Base-by-base conservation (phyloP, 345 rosid genomes). In the Aquilaria sinensis region DNA sequence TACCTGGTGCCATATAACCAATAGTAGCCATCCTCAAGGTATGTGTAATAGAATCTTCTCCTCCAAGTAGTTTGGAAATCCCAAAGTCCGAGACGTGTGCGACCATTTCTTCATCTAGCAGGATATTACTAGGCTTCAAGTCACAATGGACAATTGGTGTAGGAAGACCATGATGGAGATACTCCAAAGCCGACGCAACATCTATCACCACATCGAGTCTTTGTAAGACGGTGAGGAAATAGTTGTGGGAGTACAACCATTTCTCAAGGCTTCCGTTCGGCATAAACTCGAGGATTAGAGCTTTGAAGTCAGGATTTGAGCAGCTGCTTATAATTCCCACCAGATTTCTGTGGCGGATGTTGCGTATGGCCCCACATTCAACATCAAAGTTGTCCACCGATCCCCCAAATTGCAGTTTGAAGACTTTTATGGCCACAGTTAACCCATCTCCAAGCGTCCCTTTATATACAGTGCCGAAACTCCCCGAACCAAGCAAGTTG, bases 1-100 rank as follows among this genome's bases (percentile, higher is more conserved):
- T 32, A 62, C 66, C 62, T 57, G 62, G 54, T 47, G 47, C 68
- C 61, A 65, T 65, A 33, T 63, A 63, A 5, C 67, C 67, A 45
- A 63, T 56, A 31, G 68, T 65, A 13, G 56, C 68, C 8, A 65
- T 50, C 31, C 52, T 64, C 15, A 33, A 4, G 31, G 57, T 66
- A 9, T 66, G 69, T 10, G 6, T 34, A 7, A 15, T 37, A 33
- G 63, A 51, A 12, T 30, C 43, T 6, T 6, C 58, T 49, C 51
- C 58, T 0, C 43, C 62, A 2, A 51, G 4, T 9, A 64, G 53
- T 47, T 51, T 29, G 4, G 31, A 8, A 13, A 66, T 43, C 41
- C 57, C 51, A 43, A 58, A 57, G 50, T 63, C 67, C 41, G 37
- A 16, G 9, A 63, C 58, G 30, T 43, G 58, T 12, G 67, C 67